These are phyloP conservation scores for Protea cynaroides DNA, from an alignment of 164 flowering plant species.

Conservation along the genomic window DNA sequence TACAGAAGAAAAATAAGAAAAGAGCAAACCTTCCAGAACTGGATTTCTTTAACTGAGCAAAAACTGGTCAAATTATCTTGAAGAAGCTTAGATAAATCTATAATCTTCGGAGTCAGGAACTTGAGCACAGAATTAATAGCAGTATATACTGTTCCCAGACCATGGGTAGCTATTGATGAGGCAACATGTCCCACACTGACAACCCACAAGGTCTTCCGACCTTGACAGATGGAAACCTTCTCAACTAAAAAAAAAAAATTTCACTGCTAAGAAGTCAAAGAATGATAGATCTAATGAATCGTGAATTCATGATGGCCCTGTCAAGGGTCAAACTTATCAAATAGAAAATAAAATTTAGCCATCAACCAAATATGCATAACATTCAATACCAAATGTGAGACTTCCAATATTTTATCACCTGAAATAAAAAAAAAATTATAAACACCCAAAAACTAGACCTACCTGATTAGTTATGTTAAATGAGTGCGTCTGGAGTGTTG, in stretches of 20 bases:
- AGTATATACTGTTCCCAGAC: conserved; percentile 13
- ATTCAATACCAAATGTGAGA: too few relatives aligned
- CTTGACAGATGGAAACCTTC: conserved; percentile 18
- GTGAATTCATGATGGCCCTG: not conserved
- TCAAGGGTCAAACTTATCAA: conserved; percentile 2
- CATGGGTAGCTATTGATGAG: conserved; percentile 18
- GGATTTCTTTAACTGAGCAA: conserved; percentile 15
- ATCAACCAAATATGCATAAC: too few relatives aligned
- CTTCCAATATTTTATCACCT: not conserved
- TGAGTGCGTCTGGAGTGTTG: too few relatives aligned
- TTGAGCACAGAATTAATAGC: conserved; percentile 10
- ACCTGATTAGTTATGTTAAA: conserved; percentile 26
- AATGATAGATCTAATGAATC: not conserved
- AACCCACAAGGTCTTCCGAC: conserved; percentile 17
- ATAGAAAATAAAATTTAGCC: too few relatives aligned
- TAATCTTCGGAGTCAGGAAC: conserved; percentile 17
- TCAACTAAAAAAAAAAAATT: conserved; percentile 11
- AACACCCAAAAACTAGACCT: conserved; percentile 5
- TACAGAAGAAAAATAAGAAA: too few relatives aligned
- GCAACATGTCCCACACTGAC: conserved; percentile 19
- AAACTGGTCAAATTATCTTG: conserved; percentile 13
- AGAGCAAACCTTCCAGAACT: conserved; percentile 21
- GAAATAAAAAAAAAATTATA: not conserved
- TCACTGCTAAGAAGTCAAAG: not conserved
- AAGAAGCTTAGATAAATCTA: conserved; percentile 16